Evolutionary conservation across 345 rosid genomes (phyloP), one percentile per base, ranked within the genome.

Genomic region (Corchorus olitorius): DNA sequence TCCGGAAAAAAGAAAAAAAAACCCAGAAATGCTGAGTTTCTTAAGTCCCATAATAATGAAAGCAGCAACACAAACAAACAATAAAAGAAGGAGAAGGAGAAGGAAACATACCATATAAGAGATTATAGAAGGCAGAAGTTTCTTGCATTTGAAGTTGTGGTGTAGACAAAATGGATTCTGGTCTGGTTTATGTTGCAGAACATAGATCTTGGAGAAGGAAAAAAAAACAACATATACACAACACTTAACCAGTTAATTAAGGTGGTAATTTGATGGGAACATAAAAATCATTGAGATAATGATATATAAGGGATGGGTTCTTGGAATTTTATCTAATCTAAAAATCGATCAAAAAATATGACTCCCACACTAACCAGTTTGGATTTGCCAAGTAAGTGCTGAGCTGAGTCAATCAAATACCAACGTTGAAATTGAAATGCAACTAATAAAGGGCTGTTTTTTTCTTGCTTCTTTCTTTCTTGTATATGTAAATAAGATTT

Each of bases 311-410:
- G 27, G 27, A 27, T 27, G 27, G 27, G 27, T 27, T 27, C 27
- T 17, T 65, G 69, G 49, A 65, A 65, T n/a, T n/a, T 19, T 37
- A 37, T 12, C 6, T 49, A 27, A 68, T 27, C 27, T 27, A 39
- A 39, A 3, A 39, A 39, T 39, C 43, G 6, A 39, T 39, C 43
- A 39, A 39, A 39, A 39, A 39, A 4, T 39, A 3, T 5, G 33
- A 22, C 59, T 22, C 50, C 19, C 15, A 37, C 50, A 37, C 12
- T 56, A 14, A 73, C 76, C 55, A 73, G 65, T 73, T 56, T 43
- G 39, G 20, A 3, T 72, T 45, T 43, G 65, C 54, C 76, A 58
- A 22, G 76, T 35, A 72, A 70, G 59, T 34, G 17, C 8, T 19
- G 49, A 72, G 41, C 59, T 19, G 49, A 72, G 41, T 45, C 41